Base-by-base conservation (phyloP, 2,329 filamentous ascomycete species). In the Alternaria hordeiaustralica region DNA sequence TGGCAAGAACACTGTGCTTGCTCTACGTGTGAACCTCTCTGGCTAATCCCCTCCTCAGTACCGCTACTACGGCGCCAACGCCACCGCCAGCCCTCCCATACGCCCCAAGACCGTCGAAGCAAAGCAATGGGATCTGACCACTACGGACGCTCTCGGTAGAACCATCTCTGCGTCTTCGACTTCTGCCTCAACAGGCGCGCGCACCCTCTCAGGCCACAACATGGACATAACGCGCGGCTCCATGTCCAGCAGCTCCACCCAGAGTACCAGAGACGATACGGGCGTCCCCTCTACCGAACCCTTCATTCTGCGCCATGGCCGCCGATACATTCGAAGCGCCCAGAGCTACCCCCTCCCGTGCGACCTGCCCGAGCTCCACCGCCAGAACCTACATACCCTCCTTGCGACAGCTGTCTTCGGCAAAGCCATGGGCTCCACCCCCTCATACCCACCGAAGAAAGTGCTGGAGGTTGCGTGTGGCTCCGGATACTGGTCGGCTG, bases 401-500 rank as follows among this genome's bases (percentile, higher is more conserved):
- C 86, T 97, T 66, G 85, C 94, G 55, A 90, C 93, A 70, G 89
- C 93, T 74, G 87, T 97, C 33, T 94, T 96, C 72, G 93, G 93
- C 47, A 89, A 89, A 11, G 92, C 93, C 0, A 87, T 96, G 60
- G 94, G 92, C 80, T 91, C 90, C 9, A 90, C 91, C 1, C 84
- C 84, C 28, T 86, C 93, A 88, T 50, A 20, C 4, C 45, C 55
- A 2, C 94, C 94, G 0, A 86, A 86, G 72, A 69, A 69, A 68
- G 90, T 98, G 26, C 85, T 98, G 23, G 95, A 98, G 75, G 82
- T 97, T 33, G 94, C 90, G 28, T 98, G 95, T 79, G 94, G 94
- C 18, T 91, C 91, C 20, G 95, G 89, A 23, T 92, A 96, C 76
- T 97, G 94, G 94, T 94, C 92, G 71, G 90, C 92, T 30, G 89